Conservation (phyloP, 495 filamentous ascomycete species). For the Penicillium subrubescens region DNA sequence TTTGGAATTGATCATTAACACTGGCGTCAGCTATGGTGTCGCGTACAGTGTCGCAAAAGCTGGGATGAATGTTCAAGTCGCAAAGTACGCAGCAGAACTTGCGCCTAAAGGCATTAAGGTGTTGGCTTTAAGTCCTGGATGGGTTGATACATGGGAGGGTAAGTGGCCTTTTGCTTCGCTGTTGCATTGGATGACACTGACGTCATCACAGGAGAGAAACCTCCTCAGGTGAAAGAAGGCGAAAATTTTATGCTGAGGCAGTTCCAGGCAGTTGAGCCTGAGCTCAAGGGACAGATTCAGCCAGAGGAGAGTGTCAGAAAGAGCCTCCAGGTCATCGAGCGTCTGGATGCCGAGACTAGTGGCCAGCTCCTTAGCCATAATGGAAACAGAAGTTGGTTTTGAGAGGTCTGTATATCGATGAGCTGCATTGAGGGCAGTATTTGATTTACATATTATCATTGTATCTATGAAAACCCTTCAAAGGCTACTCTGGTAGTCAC, state of each 20-base stretch:
- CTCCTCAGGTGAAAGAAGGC: background rate
- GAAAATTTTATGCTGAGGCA: background rate
- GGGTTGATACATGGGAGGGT: background rate
- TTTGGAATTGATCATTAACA: constrained; percentile 40
- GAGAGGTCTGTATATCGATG: background rate
- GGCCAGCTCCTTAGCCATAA: background rate
- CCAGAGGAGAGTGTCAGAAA: background rate
- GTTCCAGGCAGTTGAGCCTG: background rate
- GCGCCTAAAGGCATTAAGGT: constrained; percentile 35
- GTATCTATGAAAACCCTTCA: too few species aligned
- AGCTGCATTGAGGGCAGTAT: background rate
- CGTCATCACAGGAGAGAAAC: background rate
- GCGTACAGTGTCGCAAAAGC: constrained; percentile 43
- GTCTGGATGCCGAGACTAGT: background rate
- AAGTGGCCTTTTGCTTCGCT: background rate
- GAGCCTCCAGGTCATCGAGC: background rate
- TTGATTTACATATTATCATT: too few species aligned
- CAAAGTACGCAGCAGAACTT: constrained; percentile 41
- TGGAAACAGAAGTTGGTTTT: background rate
- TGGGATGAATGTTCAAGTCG: constrained; percentile 44
- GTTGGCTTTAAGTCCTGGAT: constrained; percentile 36
- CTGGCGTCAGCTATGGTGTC: constrained; percentile 23
- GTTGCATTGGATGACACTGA: background rate
- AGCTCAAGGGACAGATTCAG: background rate
- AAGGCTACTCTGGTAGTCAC: too few species aligned